Base-by-base conservation (phyloP, 768 basidiomycete genomes). In the Panellus pusillus region DNA sequence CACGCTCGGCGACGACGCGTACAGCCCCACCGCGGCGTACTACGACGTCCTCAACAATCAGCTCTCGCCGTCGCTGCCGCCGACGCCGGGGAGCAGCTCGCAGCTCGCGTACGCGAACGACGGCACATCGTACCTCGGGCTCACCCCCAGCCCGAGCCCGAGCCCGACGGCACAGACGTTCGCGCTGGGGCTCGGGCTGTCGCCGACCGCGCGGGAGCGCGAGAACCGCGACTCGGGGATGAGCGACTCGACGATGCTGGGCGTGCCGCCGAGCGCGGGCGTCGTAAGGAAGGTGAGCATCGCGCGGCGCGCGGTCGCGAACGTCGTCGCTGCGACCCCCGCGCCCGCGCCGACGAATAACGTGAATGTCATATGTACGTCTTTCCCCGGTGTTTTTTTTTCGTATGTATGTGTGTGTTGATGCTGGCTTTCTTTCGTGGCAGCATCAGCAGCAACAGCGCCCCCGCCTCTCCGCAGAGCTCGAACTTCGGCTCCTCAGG, bases 221-320 rank as follows among this genome's bases (percentile, higher is more conserved):
- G 54, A 55, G 31, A 53, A 60, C 19, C 40, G 59, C 13, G 59
- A 61, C 28, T 60, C 58, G 42, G 54, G 58, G 29, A 54, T 59
- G 58, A 60, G 58, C 28, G 58, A 60, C 32, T 14, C 55, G 59
- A 61, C 59, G 28, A 61, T 61, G 59, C 17, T 61, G 31, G 54
- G 51, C 9, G 48, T 53, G 1, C 59, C 59, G 15, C 40, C 55
- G 12, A 57, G 52, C 18, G 41, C 52, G 39, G 55, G 47, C 1
- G 42, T 57, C 3, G 58, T 63, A 24, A 49, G 49, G 5, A 36
- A 52, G 1, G 60, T 54, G 2, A 60, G 43, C 38, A 31, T 84
- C 11, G 80, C 76, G 20, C 71, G 79, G 51, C 70, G 78, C 46
- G 75, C 80, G 12, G 72, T 78, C 9, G 82, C 83, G n/a, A 79